Base-by-base conservation (phyloP, 2,329 filamentous ascomycete species). In the Paecilomyces dactylethromorphus region DNA sequence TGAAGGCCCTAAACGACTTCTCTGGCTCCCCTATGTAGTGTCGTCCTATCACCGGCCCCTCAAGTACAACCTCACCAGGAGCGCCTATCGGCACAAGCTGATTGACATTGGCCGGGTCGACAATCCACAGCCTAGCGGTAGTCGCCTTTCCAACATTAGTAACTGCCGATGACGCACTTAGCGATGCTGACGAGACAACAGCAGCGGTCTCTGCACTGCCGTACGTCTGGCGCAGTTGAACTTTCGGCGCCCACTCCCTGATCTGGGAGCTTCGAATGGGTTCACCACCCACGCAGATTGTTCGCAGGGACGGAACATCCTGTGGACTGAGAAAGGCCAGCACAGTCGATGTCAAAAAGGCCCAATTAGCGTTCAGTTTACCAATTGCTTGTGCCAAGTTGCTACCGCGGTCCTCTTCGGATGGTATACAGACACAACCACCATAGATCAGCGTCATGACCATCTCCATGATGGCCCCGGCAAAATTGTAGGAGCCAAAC, bases 281-380 rank as follows among this genome's bases (percentile, higher is more conserved):
- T 58, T 68, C 66, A 26, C 66, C 66, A 24, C 60, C 62, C 3
- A 68, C 56, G 1, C 57, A 54, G 5, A 80, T 56, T 1, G 66
- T 69, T 18, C 69, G 70, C 3, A 80, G 65, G 4, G 64, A 68
- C 3, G 74, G 74, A 4, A 79, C 69, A 10, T 75, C 69, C 12
- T 68, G 62, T 1, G 74, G 75, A 7, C 66, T 63, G 7, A 80
- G 58, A 4, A 77, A 62, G 5, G 71, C 62, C 0, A 82, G 82
- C 18, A 87, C 76, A 0, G 82, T 75, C 0, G 83, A 80, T 0
- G 84, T 87, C 68, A 86, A 78, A 66, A 82, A 80, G 1, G 77
- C 80, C 76, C 76, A 79, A 33, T 76, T 80, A 29, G 79, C 77
- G 7, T 77, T 68, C 75, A 81, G 80, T 0, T 74, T 64, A 6